Evolutionary conservation across 805 yeast genomes (phyloP), one percentile per base, ranked within the genome.

Genomic region (Pichia gijzeniarum): DNA sequence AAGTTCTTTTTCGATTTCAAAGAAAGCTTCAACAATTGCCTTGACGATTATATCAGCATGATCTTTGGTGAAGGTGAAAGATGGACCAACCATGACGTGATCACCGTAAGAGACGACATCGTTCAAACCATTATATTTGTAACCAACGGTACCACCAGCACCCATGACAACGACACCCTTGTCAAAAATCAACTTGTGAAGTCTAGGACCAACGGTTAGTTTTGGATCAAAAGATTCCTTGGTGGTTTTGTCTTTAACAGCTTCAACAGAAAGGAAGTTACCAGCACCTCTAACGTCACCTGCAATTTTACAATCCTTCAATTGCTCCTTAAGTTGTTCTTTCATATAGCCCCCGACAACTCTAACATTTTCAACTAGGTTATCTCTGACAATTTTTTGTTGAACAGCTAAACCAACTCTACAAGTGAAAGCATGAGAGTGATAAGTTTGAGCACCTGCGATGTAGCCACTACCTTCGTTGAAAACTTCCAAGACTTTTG

Each of bases 261-360:
- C 65, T 59, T 79, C 85, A 39, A 79, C 54, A 4, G 78, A 67
- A 72, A 80, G 69, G 62, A 79, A 79, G 34, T 77, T 74, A 49
- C 84, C 85, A 47, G 76, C 65, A 44, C 85, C 85, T 61, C 85
- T 71, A 33, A 79, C 72, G 52, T 79, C 80, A 48, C 82, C 85
- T 19, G 70, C 78, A 42, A 70, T 65, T 42, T 61, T 61, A 48
- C 56, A 57, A 37, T 63, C 63, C 39, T 63, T 62, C 17, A 72
- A 52, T 34, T 60, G 59, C 28, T 61, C 61, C 47, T 61, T 59
- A 40, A 76, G 59, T 51, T 57, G 61, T 16, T 52, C 54, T 49
- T 69, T 76, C 53, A 76, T 51, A 48, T 69, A 60, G 45, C 55
- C 65, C 48, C 80, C 81, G 54, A 57, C 63, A 40, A 62, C 59